phyloP scores from a whole-genome alignment of 2,329 filamentous ascomycete genomes.

The Talaromyces funiculosus region DNA sequence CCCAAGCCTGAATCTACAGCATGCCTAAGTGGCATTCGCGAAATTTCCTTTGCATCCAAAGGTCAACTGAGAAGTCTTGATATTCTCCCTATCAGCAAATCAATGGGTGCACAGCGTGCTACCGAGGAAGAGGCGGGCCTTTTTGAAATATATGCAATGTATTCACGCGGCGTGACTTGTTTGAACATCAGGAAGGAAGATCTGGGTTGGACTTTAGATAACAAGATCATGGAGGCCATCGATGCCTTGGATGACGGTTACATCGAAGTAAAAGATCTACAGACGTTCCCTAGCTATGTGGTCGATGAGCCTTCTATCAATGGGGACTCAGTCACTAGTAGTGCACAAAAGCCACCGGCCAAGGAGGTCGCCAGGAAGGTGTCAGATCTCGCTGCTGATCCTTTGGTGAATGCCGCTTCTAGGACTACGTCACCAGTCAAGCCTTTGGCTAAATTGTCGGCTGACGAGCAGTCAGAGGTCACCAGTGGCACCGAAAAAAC shows the following conservation, averaged over 20 bases:
- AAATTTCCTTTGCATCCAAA: constrained; percentile 85
- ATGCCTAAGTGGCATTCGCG: constrained; percentile 92
- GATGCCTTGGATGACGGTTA: constrained; percentile 69
- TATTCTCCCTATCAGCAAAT: constrained; percentile 64
- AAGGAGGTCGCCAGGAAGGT: constrained; percentile 34
- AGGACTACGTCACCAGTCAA: constrained; percentile 36
- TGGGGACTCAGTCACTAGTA: constrained; percentile 32
- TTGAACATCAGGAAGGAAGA: constrained; percentile 80
- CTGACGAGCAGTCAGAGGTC: constrained; percentile 29
- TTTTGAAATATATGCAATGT: constrained; percentile 95
- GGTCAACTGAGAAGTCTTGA: constrained; percentile 85
- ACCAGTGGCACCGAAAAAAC: constrained; percentile 47
- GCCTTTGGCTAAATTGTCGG: constrained; percentile 33
- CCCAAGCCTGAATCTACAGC: constrained; percentile 90
- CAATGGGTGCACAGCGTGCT: constrained; percentile 47
- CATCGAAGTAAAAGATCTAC: constrained; percentile 68
- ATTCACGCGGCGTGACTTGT: constrained; percentile 93
- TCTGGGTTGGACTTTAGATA: constrained; percentile 84
- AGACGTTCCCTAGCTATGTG: constrained; percentile 40
- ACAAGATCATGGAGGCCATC: constrained; percentile 74
- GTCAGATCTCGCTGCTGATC: constrained; percentile 30
- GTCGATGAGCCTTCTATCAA: constrained; percentile 42
- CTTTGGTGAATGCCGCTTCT: constrained; percentile 18
- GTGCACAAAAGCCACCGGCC: constrained; percentile 32
- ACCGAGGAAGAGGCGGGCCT: constrained; percentile 63